phyloP scores from a whole-genome alignment of 2,329 filamentous ascomycete species.

The Plenodomus tracheiphilus region DNA sequence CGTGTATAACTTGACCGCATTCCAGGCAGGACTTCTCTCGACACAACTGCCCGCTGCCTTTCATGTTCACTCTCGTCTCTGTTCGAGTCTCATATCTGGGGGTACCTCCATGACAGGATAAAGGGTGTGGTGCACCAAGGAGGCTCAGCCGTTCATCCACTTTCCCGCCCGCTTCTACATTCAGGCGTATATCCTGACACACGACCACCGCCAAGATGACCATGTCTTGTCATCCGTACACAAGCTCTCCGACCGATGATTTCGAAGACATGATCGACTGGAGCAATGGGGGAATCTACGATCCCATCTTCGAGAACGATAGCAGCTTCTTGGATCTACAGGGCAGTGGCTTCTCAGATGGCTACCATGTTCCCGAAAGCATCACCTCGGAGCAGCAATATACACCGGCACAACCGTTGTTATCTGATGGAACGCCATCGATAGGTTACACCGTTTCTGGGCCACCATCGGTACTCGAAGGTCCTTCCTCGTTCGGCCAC shows the following conservation, averaged over 20 bases:
- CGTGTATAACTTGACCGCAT: slow-evolving; percentile 17
- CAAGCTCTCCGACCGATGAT: slow-evolving; percentile 20
- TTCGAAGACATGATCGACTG: slow-evolving; percentile 37
- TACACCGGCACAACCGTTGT: slow-evolving; percentile 28
- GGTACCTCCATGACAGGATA: slow-evolving; percentile 3
- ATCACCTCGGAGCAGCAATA: slow-evolving; percentile 24
- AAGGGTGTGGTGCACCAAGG: slow-evolving; percentile 5
- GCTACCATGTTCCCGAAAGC: slow-evolving; percentile 25
- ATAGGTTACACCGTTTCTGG: slow-evolving; percentile 34
- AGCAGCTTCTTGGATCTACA: slow-evolving; percentile 12
- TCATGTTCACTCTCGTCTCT: not conserved
- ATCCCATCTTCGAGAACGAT: slow-evolving; percentile 32
- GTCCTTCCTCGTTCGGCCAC: slow-evolving; percentile 26
- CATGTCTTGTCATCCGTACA: slow-evolving; percentile 23
- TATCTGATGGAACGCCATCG: slow-evolving; percentile 29
- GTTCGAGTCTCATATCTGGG: not conserved
- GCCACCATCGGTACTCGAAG: slow-evolving; percentile 33
- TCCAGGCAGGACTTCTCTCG: slow-evolving; percentile 6
- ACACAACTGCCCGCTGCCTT: not conserved
- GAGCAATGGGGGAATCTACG: slow-evolving; percentile 31
- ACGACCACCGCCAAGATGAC: not conserved
- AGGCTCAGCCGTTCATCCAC: slow-evolving; percentile 3
- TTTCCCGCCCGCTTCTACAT: not conserved
- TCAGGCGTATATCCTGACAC: slow-evolving; percentile 1
- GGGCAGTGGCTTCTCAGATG: slow-evolving; percentile 10